Base-by-base conservation (phyloP, 768 basidiomycete genomes). In the Lanmaoa pseudosensibilis region DNA sequence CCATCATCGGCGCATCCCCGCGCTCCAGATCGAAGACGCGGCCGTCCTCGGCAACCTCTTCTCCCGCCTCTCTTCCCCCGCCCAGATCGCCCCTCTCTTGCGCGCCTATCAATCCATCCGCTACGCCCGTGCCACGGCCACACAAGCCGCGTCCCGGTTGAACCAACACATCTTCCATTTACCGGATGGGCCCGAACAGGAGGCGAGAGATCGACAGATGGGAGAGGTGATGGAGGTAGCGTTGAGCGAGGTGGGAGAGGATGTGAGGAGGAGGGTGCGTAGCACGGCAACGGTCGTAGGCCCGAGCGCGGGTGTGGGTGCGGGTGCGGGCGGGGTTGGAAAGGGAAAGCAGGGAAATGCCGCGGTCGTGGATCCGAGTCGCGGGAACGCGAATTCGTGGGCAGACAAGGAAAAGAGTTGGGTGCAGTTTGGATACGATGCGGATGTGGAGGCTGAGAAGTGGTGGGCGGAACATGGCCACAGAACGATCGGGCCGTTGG, bases 141-240 rank as follows among this genome's bases (percentile, higher is more conserved):
- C 81, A 1, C 85, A 87, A 59, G 63, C 64, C 0, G 74, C 78
- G 18, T 78, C 82, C 5, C 74, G 80, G 1, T 59, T 78, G 32
- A 85, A 85, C 63, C 80, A 82, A 57, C 57, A 73, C 38, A 77
- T 79, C 43, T 85, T 85, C 67, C 84, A 86, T 62, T 66, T 84
- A 0, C 71, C 73, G 0, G 85, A 86, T 52, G 83, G 84, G 0
- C 76, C 77, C 1, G 78, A 75, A 34, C 85, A 86, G 56, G 67
- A 73, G 41, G 70, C 69, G 44, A 76, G 85, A 12, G 86, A 87
- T 55, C 65, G 60, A 5, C 70, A 74, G 18, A 85, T 86, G 83
- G 73, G 72, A 12, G 55, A 50, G 2, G 82, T 80, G 25, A 84
- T 80, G 78, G 74, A 70, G 34, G 63, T 61, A 0, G 78, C 77